These are phyloP conservation scores for Aspergillus oerlinghausenensis DNA, from an alignment of 2,329 filamentous ascomycete species.

Conservation along the genomic window DNA sequence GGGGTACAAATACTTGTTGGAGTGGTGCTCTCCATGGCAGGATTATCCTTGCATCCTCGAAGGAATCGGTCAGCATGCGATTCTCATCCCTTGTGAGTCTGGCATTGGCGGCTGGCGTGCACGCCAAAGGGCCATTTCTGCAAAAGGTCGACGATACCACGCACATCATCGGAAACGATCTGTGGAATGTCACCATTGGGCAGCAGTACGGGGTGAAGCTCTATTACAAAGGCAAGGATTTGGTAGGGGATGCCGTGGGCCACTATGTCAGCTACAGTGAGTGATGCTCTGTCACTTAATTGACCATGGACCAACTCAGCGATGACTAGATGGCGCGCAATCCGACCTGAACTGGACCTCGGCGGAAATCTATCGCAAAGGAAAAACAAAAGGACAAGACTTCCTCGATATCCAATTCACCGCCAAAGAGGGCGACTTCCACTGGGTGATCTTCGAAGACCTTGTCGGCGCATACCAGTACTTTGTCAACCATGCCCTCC, in stretches of 20 bases:
- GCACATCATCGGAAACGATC: constrained; percentile 32
- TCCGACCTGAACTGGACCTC: constrained; percentile 47
- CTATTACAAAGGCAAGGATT: constrained; percentile 40
- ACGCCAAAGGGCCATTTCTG: constrained; percentile 9
- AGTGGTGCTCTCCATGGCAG: neutral
- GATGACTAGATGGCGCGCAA: constrained; percentile 40
- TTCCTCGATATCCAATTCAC: constrained; percentile 49
- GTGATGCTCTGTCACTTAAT: constrained; percentile 1
- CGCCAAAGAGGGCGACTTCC: constrained; percentile 46
- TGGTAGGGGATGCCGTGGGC: constrained; percentile 38
- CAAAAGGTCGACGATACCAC: constrained; percentile 9
- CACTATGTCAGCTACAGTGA: constrained; percentile 46
- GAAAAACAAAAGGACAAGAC: constrained; percentile 30
- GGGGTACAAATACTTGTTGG: neutral
- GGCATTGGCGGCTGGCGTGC: neutral
- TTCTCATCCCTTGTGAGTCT: neutral
- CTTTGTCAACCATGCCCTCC: constrained; percentile 49
- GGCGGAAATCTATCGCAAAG: constrained; percentile 35
- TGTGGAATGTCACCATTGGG: constrained; percentile 42
- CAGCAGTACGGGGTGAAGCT: constrained; percentile 37
- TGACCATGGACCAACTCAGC: neutral
- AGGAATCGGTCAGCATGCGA: neutral
- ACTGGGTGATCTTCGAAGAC: constrained; percentile 49
- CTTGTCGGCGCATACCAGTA: constrained; percentile 54
- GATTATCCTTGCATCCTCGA: neutral